Percentiles rank a stretch among this genome's conserved stretches.
phyloP scores from a whole-genome alignment of 768 basidiomycete species.

The Russula griseocarnosa region DNA sequence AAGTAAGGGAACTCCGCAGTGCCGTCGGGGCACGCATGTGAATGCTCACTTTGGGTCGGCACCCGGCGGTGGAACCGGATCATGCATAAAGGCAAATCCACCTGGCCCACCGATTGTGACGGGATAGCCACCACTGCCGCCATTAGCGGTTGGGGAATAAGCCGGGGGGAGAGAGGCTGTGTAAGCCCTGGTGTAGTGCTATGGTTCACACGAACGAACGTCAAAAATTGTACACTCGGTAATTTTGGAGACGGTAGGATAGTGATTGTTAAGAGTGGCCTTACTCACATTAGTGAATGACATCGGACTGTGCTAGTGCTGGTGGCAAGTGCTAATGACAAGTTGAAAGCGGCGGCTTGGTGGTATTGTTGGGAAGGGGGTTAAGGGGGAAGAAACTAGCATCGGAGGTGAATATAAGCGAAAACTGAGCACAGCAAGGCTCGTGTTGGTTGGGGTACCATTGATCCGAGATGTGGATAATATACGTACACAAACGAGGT shows the following conservation, averaged over 20 bases:
- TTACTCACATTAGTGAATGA: neutral
- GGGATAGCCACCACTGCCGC: neutral
- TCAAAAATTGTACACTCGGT: neutral
- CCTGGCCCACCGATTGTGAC: conserved; percentile 33
- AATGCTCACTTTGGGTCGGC: conserved; percentile 68
- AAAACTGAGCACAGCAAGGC: too few species aligned
- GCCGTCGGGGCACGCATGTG: neutral
- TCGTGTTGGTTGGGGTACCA: too few species aligned
- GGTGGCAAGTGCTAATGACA: neutral
- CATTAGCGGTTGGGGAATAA: neutral
- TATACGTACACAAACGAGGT: too few species aligned
- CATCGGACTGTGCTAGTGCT: neutral
- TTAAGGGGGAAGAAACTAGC: too few species aligned
- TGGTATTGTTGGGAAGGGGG: too few species aligned
- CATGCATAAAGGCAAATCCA: conserved; percentile 33
- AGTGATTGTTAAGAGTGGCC: neutral
- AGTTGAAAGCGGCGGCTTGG: too few species aligned
- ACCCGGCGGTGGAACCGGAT: conserved; percentile 52
- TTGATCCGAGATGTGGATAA: too few species aligned
- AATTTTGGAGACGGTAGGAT: neutral
- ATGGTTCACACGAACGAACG: neutral
- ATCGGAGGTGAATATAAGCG: too few species aligned
- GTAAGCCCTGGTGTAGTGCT: neutral
- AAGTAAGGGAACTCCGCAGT: neutral
- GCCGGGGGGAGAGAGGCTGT: neutral